Evolutionary conservation across 2,329 filamentous ascomycete species (phyloP).

Genomic region (Cercospora sesami): DNA sequence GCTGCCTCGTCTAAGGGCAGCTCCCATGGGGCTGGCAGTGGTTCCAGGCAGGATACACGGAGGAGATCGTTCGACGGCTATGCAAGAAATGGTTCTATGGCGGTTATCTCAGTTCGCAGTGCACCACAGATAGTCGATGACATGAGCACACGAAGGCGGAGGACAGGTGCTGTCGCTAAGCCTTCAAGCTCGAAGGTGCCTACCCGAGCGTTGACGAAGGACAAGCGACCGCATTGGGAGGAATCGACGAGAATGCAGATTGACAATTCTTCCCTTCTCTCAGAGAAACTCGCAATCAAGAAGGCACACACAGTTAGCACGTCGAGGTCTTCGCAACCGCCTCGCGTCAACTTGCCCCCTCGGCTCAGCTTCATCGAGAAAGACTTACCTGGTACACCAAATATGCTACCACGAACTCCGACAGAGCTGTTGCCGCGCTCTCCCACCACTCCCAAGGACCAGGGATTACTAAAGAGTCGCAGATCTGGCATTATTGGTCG

Average conservation of each 20-base stretch:
- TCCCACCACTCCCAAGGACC: background rate
- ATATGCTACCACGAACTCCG: conserved; percentile 27
- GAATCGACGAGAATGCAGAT: conserved; percentile 38
- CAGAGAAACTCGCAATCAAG: conserved; percentile 19
- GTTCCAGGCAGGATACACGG: background rate
- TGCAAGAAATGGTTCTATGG: background rate
- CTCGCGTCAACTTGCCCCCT: conserved; percentile 28
- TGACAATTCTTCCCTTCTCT: conserved; percentile 35
- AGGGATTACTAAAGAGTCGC: conserved; percentile 14
- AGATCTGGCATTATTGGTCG: conserved; percentile 21
- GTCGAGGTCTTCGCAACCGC: conserved; percentile 17
- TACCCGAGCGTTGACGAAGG: background rate
- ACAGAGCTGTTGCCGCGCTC: conserved; percentile 24
- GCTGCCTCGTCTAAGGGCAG: background rate
- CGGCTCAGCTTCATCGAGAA: conserved; percentile 29
- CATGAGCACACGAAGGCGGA: background rate
- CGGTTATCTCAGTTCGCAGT: background rate
- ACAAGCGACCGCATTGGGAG: conserved; percentile 27
- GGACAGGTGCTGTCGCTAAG: conserved; percentile 16
- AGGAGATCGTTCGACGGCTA: background rate
- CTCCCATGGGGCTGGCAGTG: background rate
- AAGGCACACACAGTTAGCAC: conserved; percentile 7
- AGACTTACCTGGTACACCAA: conserved; percentile 30
- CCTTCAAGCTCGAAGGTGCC: conserved; percentile 1
- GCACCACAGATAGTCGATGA: conserved; percentile 11